Evolutionary conservation across 2,329 filamentous ascomycete genomes (phyloP).

Genomic region (Sporothrix curviconia): DNA sequence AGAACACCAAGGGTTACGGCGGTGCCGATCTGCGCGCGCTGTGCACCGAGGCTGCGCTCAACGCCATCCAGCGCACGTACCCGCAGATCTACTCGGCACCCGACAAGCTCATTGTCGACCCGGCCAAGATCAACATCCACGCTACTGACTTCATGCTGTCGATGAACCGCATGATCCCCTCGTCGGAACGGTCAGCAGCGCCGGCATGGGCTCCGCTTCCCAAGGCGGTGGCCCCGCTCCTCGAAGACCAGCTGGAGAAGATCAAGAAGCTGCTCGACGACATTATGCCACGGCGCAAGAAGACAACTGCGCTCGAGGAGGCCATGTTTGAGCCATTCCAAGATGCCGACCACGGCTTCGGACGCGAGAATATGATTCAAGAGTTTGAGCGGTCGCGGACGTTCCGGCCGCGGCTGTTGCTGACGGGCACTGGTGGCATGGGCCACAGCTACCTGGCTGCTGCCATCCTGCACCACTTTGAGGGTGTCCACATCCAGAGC

Average conservation of each 20-base stretch:
- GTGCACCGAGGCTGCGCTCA: conserved; percentile 91
- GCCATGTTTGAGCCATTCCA: conserved; percentile 85
- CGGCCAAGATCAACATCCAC: conserved; percentile 73
- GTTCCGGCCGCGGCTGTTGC: conserved; percentile 80
- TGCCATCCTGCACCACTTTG: conserved; percentile 82
- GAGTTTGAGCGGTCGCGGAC: conserved; percentile 84
- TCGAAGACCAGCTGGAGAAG: conserved; percentile 64
- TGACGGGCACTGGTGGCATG: conserved; percentile 81
- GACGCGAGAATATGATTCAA: conserved; percentile 64
- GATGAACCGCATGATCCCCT: conserved; percentile 92
- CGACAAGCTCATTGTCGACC: conserved; percentile 83
- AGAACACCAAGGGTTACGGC: conserved; percentile 85
- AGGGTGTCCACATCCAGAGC: conserved; percentile 88
- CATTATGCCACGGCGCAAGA: conserved; percentile 77
- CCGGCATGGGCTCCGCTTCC: conserved; percentile 78
- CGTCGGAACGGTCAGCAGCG: conserved; percentile 82
- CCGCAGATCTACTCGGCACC: conserved; percentile 92
- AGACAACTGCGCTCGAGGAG: conserved; percentile 83
- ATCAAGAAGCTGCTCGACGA: conserved; percentile 66
- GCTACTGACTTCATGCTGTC: conserved; percentile 97
- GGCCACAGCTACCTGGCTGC: conserved; percentile 84
- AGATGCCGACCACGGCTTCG: conserved; percentile 76
- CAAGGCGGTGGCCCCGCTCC: conserved; percentile 70
- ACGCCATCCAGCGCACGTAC: conserved; percentile 90
- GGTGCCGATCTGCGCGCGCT: conserved; percentile 90